These are phyloP conservation scores for Encephalitozoon cuniculi DNA, from an alignment of 371 early-diverging fungal species.

Conservation along the genomic window DNA sequence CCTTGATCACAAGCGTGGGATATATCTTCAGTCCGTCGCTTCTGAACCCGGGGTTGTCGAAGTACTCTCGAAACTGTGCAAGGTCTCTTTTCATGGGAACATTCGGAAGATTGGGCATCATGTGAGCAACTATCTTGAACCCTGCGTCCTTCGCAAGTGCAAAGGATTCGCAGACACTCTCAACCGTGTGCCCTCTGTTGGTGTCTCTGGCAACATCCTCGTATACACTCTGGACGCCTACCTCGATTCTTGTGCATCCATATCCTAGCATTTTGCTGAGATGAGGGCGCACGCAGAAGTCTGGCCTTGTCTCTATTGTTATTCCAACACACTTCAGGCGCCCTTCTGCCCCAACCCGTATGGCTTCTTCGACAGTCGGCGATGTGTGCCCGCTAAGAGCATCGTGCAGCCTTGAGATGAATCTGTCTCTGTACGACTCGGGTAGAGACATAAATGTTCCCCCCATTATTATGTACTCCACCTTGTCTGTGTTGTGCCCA, in stretches of 20 bases:
- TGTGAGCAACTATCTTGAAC: constrained; percentile 97
- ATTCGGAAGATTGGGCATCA: constrained; percentile 99
- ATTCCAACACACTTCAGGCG: constrained; percentile 95
- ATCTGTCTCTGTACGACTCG: constrained; percentile 88
- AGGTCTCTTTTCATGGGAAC: constrained; percentile 97
- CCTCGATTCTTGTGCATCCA: constrained; percentile 96
- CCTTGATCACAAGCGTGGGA: constrained; percentile 97
- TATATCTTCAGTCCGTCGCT: constrained; percentile 97
- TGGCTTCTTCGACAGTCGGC: constrained; percentile 82
- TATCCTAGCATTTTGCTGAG: constrained; percentile 91
- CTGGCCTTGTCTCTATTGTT: constrained; percentile 98
- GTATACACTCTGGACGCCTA: constrained; percentile 97
- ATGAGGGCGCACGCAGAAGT: constrained; percentile 93
- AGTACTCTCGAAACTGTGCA: constrained; percentile 93
- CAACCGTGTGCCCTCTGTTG: constrained; percentile 95
- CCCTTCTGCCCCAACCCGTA: constrained; percentile 78
- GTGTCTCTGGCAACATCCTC: constrained; percentile 99
- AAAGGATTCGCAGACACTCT: constrained; percentile 88
- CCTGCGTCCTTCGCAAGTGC: constrained; percentile 95
- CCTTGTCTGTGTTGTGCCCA: constrained; percentile 94
- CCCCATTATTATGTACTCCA: constrained; percentile 98
- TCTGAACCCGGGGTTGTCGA: constrained; percentile 95
- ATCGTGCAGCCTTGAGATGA: constrained; percentile 90
- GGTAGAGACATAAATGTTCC: constrained; percentile 97
- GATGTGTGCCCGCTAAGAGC: constrained; percentile 80